phyloP scores from a whole-genome alignment of 2,329 filamentous ascomycete species.

The Trichoderma brevicompactum region DNA sequence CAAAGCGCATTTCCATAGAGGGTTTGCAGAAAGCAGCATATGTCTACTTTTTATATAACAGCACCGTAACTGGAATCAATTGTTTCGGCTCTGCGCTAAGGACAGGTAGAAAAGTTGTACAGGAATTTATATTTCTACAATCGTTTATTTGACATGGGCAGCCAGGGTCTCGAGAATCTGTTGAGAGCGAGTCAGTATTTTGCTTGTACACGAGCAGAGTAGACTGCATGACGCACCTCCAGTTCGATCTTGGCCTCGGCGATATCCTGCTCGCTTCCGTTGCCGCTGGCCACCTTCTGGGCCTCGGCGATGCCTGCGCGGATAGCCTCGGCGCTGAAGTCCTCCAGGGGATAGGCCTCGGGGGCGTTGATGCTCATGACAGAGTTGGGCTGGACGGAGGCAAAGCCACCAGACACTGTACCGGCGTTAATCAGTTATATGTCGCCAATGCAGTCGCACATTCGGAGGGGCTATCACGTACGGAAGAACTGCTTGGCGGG shows the following conservation, averaged over 20 bases:
- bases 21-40: slow-evolving; percentile 26
- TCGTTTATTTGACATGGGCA: slow-evolving; percentile 76
- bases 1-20: slow-evolving; percentile 4
- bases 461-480: slow-evolving; percentile 58
- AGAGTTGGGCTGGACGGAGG: slow-evolving; percentile 94
- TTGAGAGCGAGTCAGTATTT: not conserved
- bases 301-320: slow-evolving; percentile 89
- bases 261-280: slow-evolving; percentile 94
- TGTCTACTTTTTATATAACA: slow-evolving; percentile 31
- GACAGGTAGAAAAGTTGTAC: slow-evolving; percentile 46
- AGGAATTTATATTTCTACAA: slow-evolving; percentile 47
- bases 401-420: slow-evolving; percentile 93
- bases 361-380: slow-evolving; percentile 97
- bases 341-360: slow-evolving; percentile 91
- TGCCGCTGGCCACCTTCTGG: slow-evolving; percentile 89
- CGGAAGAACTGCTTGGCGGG: slow-evolving; percentile 96
- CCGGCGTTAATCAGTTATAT: not conserved
- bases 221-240: slow-evolving; percentile 67
- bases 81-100: slow-evolving; percentile 44
- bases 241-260: slow-evolving; percentile 99
- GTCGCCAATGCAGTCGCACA: slow-evolving; percentile 12
- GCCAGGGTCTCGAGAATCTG: slow-evolving; percentile 85
- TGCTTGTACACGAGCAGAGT: not conserved
- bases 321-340: slow-evolving; percentile 93
- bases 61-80: slow-evolving; percentile 44